Evolutionary conservation across 352 stramenopile genomes (phyloP), one percentile per base, ranked within the genome.

Genomic region (Pythium dissotocum): DNA sequence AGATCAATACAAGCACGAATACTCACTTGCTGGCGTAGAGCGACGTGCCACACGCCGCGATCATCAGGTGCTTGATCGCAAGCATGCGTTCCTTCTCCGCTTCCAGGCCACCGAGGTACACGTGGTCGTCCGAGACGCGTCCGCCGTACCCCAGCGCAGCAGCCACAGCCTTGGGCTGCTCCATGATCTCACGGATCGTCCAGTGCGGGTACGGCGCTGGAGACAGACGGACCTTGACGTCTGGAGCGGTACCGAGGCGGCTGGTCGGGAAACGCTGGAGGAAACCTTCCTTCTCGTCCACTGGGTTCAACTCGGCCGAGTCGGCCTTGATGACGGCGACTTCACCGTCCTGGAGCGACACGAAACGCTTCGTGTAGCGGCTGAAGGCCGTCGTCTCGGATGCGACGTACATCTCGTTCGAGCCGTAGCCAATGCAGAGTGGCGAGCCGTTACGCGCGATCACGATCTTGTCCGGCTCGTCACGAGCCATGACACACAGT

Each of bases 361-460:
- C 98, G 67, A 99, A 99, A 40, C 97, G 97, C 77, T 99, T 99
- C 2, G 97, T 98, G 80, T 99, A 98, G 28, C 90, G 81, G 70
- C 80, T 95, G 69, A 97, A 97, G 7, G 95, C 95, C 44, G 91
- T 97, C 4, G 95, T 98, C 82, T 99, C 95, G 35, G 88, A 98
- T n/a, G 97, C 96, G 66, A 99, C 92, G 74, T 96, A 99, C 73
- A 98, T 99, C 55, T 97, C 85, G 69, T 97, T 97, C 28, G 91
- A 90, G 42, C 85, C 93, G 72, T 93, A 94, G 51, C 89, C 79
- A 92, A 95, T 93, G 60, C 85, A 94, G n/a, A 95, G 76, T 5
- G 97, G 97, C 16, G 94, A 99, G 49, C 97, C 97, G 75, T 99
- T 99, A 65, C 97, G 97, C 14, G 97, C 97, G 36, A 99, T 97